Percentiles rank a stretch among this genome's conserved stretches.
phyloP scores from a whole-genome alignment of 2,329 filamentous ascomycete genomes.

The Polytolypa hystricis region DNA sequence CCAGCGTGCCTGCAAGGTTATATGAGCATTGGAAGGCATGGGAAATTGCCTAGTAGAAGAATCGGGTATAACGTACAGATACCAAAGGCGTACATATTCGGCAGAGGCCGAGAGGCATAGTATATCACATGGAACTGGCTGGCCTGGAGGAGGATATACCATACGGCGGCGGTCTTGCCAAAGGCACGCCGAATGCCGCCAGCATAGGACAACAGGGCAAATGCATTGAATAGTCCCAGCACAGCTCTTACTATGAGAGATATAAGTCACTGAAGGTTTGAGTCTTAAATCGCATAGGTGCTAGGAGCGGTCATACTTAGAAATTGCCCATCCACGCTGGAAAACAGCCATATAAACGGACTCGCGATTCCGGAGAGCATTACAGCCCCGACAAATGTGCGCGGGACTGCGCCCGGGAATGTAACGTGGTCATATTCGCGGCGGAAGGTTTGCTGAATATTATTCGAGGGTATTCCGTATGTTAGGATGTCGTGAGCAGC shows the following conservation, averaged over 20 bases:
- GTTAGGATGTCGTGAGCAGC: conserved; percentile 80
- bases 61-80: conserved; percentile 50
- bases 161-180: conserved; percentile 57
- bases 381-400: conserved; percentile 77
- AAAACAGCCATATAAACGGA: conserved; percentile 50
- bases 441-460: conserved; percentile 44
- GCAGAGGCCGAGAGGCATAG: conserved; percentile 82
- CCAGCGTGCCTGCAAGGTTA: conserved; percentile 25
- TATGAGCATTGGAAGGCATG: conserved; percentile 8
- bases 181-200: conserved; percentile 53
- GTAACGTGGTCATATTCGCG: conserved; percentile 74
- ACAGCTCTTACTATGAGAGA: conserved; percentile 53
- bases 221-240: conserved; percentile 65
- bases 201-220: conserved; percentile 55
- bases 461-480: conserved; percentile 59
- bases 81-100: conserved; percentile 93
- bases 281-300: neutral
- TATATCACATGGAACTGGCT: conserved; percentile 89
- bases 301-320: conserved; percentile 40
- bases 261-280: neutral
- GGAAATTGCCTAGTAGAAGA: neutral
- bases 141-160: conserved; percentile 68
- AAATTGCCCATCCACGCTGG: conserved; percentile 47
- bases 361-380: conserved; percentile 61
- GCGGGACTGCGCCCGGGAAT: conserved; percentile 83